Conservation (phyloP, 75 land plant species). For the Chamaecyparis obtusa region DNA sequence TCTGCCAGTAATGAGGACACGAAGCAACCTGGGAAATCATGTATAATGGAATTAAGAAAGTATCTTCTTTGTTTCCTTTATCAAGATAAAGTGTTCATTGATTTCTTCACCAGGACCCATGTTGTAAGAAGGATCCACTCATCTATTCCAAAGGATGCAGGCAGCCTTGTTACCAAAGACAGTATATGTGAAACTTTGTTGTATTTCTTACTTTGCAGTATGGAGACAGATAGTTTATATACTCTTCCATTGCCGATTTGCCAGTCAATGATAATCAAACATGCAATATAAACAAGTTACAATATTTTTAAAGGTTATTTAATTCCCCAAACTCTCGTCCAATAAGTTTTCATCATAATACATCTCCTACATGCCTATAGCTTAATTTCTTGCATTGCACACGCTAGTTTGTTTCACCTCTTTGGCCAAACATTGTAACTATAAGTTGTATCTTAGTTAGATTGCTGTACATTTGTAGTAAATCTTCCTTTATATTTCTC, state of each 20-base stretch:
- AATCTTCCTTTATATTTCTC: neutral
- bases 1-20: neutral
- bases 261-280: neutral
- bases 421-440: neutral
- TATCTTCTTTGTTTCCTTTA: neutral
- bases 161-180: neutral
- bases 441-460: neutral
- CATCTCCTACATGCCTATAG: neutral
- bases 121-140: neutral
- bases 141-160: neutral
- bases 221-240: neutral
- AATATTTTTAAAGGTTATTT: neutral
- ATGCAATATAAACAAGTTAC: neutral
- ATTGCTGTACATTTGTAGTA: neutral
- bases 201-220: neutral
- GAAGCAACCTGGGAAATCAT: neutral
- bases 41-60: neutral
- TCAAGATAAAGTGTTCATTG: neutral
- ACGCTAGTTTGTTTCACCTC: neutral
- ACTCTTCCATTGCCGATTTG: neutral
- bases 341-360: neutral
- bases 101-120: neutral
- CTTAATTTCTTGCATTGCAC: neutral
- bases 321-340: neutral
- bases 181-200: neutral